These are phyloP conservation scores for Sphagnum magellanicum DNA, from an alignment of 228 moss, liverwort and hornwort species.

Conservation along the genomic window DNA sequence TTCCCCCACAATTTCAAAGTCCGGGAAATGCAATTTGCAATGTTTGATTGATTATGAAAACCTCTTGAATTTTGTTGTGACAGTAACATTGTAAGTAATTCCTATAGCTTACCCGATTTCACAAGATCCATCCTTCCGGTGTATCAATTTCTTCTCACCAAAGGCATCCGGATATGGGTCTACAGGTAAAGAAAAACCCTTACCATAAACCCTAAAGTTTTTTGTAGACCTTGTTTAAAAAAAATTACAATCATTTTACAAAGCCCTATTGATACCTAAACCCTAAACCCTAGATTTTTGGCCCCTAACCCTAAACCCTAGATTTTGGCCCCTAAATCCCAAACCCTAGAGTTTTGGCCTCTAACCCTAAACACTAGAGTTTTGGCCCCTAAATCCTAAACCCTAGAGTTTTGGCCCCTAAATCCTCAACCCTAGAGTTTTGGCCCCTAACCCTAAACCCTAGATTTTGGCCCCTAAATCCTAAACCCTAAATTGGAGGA, in stretches of 20 bases:
- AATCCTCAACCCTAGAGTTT: not conserved
- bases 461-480: not conserved
- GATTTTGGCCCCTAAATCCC: not conserved
- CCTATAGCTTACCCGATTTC: constrained; percentile 32
- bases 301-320: not conserved
- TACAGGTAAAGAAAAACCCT: constrained; percentile 30
- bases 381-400: not conserved
- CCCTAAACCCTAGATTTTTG: not conserved
- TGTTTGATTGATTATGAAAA: too few species aligned
- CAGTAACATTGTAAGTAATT: constrained; percentile 26
- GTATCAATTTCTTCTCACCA: constrained; percentile 39
- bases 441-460: not conserved
- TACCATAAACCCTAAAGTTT: not conserved
- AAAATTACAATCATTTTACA: not conserved
- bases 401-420: not conserved
- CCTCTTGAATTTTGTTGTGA: not conserved
- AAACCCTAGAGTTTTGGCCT: not conserved
- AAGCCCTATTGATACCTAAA: not conserved
- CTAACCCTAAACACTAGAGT: not conserved
- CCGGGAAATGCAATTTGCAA: too few species aligned
- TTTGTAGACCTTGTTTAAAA: not conserved
- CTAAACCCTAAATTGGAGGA: not conserved
- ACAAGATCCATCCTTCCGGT: constrained; percentile 52
- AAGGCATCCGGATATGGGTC: constrained; percentile 59
- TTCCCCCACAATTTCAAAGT: too few species aligned